These are phyloP conservation scores for Gossypium rotundifolium DNA, from an alignment of 345 rosid genomes.

Conservation along the genomic window DNA sequence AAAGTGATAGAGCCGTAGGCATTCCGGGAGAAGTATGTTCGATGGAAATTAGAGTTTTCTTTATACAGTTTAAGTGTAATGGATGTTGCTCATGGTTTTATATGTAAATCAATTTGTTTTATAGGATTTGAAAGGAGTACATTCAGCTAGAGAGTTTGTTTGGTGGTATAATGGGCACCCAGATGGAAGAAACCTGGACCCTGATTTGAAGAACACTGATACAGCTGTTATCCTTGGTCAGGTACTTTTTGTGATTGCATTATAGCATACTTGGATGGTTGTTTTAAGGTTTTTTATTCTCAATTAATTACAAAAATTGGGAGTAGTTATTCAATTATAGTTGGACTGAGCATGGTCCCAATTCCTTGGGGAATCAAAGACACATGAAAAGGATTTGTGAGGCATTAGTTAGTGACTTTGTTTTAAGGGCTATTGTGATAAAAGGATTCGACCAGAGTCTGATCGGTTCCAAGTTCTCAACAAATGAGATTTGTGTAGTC, in stretches of 20 bases:
- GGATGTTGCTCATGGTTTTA: not conserved
- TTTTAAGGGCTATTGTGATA: not conserved
- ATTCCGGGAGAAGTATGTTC: constrained; percentile 79
- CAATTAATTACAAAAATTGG: not conserved
- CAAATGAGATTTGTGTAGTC: not conserved
- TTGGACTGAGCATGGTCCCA: not conserved
- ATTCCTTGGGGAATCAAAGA: not conserved
- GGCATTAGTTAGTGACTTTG: not conserved
- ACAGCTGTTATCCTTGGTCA: constrained; percentile 82
- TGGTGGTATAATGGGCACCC: constrained; percentile 99
- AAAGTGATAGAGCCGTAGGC: constrained; percentile 78
- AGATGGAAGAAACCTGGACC: constrained; percentile 52
- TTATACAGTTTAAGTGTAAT: not conserved
- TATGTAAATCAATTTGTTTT: not conserved
- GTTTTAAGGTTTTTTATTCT: not conserved
- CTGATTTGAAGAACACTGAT: constrained; percentile 64
- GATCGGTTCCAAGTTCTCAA: not conserved
- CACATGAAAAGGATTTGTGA: not conserved
- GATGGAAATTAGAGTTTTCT: not conserved
- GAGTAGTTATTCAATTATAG: not conserved
- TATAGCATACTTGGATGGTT: not conserved
- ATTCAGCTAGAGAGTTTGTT: constrained; percentile 91
- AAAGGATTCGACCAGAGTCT: not conserved
- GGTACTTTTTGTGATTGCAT: constrained; percentile 29
- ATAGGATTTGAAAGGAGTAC: constrained; percentile 61